Evolutionary conservation across 768 basidiomycete genomes (phyloP), one percentile per base, ranked within the genome.

Genomic region (Dioszegia hungarica): DNA sequence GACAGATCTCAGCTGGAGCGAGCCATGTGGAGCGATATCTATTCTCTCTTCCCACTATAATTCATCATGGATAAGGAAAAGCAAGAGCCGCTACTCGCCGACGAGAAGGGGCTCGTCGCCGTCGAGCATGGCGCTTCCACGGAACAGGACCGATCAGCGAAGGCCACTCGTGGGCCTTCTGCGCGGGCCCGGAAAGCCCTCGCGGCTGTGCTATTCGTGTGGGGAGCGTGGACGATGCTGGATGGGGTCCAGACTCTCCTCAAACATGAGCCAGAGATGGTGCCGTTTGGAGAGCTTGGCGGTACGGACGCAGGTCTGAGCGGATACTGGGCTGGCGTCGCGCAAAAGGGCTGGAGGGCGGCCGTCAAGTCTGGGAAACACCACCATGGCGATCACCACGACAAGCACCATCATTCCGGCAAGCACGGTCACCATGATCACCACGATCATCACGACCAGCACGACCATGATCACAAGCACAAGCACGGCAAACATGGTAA

Each of bases 401-500:
- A 44, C 43, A 8, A 44, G 9, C 43, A 44, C 14, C 9, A 22
- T 9, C 5, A 44, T 9, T 4, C 4, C 4, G 20, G 27, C 27
- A 8, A 29, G 12, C 45, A 51, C 49, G 49, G 49, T 8, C 34
- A 58, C 25, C 53, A 64, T 31, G 31, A 57, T 27, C 43, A 57
- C n/a, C 52, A 59, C 40, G 29, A 59, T n/a, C 52, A 59, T 33
- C 28, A 33, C 24, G 43, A 56, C 28, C 34, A 51, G 3, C 39
- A 56, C 25, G 38, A 59, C n/a, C 59, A 64, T 27, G 33, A 39
- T 29, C 37, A 54, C 14, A 46, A 55, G 24, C 41, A 37, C n/a
- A 52, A 59, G 17, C 56, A 56, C 33, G 54, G 45, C 2, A 56
- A 55, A 19, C 54, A 62, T 24, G 31, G 53, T 2, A 59, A 62